A percentile compares a stretch with the other conserved stretches of the same genome.
These are phyloP conservation scores for Pezicula neosporulosa DNA, from an alignment of 2,329 filamentous ascomycete species.

Conservation along the genomic window DNA sequence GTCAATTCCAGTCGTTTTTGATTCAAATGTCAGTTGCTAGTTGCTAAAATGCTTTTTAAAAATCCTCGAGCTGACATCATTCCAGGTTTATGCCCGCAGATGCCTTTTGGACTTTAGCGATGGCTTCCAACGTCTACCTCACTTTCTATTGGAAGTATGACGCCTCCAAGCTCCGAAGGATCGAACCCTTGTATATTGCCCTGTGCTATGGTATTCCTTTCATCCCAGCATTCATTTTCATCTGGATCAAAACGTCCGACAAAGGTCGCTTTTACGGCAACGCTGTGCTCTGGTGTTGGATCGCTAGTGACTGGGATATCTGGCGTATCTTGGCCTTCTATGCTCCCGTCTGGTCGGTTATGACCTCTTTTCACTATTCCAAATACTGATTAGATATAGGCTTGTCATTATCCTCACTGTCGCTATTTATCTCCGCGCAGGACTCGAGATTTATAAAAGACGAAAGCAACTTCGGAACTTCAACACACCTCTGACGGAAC, in stretches of 20 bases:
- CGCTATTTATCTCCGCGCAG: conserved; percentile 64
- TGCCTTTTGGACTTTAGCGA: conserved; percentile 73
- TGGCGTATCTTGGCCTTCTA: conserved; percentile 76
- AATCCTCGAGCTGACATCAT: background rate
- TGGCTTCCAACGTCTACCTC: conserved; percentile 81
- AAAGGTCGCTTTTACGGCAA: conserved; percentile 66
- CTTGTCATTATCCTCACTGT: conserved; percentile 58
- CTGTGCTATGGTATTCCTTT: conserved; percentile 72
- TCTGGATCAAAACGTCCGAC: conserved; percentile 55
- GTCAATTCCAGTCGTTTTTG: conserved; percentile 73
- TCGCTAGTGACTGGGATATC: conserved; percentile 62
- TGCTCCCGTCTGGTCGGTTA: conserved; percentile 60
- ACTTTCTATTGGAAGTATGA: conserved; percentile 77
- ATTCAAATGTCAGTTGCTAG: conserved; percentile 69
- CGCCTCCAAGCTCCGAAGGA: conserved; percentile 54
- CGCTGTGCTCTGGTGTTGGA: conserved; percentile 81
- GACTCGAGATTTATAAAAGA: conserved; percentile 64
- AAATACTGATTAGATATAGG: conserved; percentile 35
- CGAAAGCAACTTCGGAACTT: conserved; percentile 58
- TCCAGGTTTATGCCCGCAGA: conserved; percentile 74
- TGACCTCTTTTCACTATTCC: background rate
- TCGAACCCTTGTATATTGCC: conserved; percentile 70
- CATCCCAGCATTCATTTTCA: conserved; percentile 62
- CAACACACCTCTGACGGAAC: conserved; percentile 35
- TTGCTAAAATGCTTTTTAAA: no score